phyloP scores from a whole-genome alignment of 139 green algal genomes.

The Ettlia oleoabundans region DNA sequence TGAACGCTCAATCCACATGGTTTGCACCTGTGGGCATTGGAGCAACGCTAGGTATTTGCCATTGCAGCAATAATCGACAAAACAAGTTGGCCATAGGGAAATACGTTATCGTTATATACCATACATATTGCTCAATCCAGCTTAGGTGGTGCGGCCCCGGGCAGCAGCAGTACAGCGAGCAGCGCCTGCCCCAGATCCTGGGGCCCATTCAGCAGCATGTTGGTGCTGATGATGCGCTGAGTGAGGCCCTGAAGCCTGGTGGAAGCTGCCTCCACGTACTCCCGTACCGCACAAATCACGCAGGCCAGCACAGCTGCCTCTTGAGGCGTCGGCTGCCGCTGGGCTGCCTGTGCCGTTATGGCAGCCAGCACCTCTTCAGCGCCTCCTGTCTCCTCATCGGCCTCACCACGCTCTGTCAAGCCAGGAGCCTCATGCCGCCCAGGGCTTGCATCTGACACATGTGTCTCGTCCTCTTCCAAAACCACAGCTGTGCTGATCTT shows the following conservation, averaged over 20 bases:
- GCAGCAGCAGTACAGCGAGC: slow-evolving; percentile 12
- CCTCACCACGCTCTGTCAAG: too few species aligned
- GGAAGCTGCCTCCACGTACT: background rate
- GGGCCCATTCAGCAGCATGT: slow-evolving; percentile 14
- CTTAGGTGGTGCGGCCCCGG: background rate
- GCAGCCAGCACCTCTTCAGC: slow-evolving; percentile 2
- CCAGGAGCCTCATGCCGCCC: too few species aligned
- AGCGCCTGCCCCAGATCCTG: background rate
- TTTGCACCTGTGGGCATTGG: too few species aligned
- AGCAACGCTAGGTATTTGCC: too few species aligned
- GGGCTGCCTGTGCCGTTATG: background rate
- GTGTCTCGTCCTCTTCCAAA: background rate
- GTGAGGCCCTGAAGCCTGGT: background rate
- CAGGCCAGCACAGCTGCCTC: background rate
- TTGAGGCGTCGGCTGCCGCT: background rate
- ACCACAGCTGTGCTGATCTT: slow-evolving; percentile 17
- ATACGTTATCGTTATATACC: too few species aligned
- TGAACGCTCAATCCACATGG: too few species aligned
- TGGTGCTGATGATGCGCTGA: background rate
- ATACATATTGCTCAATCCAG: slow-evolving; percentile 21
- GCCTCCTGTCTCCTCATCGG: background rate
- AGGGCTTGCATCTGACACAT: too few species aligned
- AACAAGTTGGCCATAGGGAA: too few species aligned
- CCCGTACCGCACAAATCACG: background rate
- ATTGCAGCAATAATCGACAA: too few species aligned